Evolutionary conservation across 768 basidiomycete genomes (phyloP).

Genomic region (Leccinum fibrillosum): DNA sequence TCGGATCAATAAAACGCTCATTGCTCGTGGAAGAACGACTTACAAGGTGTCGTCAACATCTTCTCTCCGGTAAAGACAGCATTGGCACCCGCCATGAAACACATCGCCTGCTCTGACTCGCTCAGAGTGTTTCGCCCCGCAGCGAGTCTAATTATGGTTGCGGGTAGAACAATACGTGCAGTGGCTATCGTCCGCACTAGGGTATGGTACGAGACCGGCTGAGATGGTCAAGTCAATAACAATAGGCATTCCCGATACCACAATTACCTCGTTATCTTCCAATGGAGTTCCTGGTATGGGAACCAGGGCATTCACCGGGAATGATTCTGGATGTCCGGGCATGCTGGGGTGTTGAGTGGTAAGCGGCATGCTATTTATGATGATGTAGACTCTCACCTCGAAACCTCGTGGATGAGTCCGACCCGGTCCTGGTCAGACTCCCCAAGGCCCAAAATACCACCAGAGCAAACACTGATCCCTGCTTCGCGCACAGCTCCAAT

Average conservation of each 20-base stretch:
- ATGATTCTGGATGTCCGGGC: slow-evolving; percentile 97
- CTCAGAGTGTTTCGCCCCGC: slow-evolving; percentile 87
- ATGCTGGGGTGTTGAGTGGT: slow-evolving; percentile 47
- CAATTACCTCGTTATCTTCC: slow-evolving; percentile 78
- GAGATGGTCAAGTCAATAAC: slow-evolving; percentile 13
- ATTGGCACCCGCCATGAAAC: slow-evolving; percentile 98
- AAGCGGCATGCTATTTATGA: slow-evolving; percentile 1
- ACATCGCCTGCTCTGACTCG: slow-evolving; percentile 95
- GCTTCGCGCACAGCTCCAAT: slow-evolving; percentile 89
- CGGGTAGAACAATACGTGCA: slow-evolving; percentile 86
- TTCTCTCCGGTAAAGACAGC: slow-evolving; percentile 98
- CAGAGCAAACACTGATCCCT: slow-evolving; percentile 96
- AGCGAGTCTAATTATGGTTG: slow-evolving; percentile 91
- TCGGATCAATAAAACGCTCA: slow-evolving; percentile 4
- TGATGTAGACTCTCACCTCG: slow-evolving; percentile 55
- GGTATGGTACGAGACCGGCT: slow-evolving; percentile 81
- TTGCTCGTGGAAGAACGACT: slow-evolving; percentile 30
- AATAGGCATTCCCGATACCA: not conserved
- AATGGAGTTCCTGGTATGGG: slow-evolving; percentile 94
- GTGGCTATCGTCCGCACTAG: slow-evolving; percentile 94
- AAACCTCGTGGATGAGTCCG: slow-evolving; percentile 90
- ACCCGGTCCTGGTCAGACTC: slow-evolving; percentile 89
- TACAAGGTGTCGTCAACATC: slow-evolving; percentile 96
- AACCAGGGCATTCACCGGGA: slow-evolving; percentile 96
- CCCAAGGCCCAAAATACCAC: slow-evolving; percentile 92